These are phyloP conservation scores for Phanerodontia chrysosporium DNA, from an alignment of 768 basidiomycete species.

Conservation along the genomic window DNA sequence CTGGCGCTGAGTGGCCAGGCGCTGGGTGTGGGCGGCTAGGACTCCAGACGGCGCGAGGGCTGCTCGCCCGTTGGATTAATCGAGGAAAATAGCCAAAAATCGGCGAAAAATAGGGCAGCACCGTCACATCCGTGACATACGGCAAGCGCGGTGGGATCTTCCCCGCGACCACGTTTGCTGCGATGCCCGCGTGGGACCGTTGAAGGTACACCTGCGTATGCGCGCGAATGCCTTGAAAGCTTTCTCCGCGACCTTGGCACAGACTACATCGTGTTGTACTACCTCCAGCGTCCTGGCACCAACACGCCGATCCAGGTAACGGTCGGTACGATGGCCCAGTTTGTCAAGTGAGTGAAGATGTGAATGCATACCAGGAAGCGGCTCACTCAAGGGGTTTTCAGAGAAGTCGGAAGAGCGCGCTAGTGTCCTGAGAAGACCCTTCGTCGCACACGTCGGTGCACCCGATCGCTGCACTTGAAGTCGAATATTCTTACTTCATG, in stretches of 20 bases:
- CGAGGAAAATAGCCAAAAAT: too few relatives aligned
- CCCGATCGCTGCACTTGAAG: slow-evolving; percentile 32
- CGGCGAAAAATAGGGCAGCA: too few relatives aligned
- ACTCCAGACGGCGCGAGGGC: too few relatives aligned
- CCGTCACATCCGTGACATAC: too few relatives aligned
- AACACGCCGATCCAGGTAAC: slow-evolving; percentile 16
- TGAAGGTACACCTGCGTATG: slow-evolving; percentile 23
- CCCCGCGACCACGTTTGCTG: slow-evolving; percentile 58
- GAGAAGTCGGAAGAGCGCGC: slow-evolving; percentile 31
- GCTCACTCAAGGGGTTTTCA: slow-evolving; percentile 4
- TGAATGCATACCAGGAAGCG: background rate
- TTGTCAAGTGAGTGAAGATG: slow-evolving; percentile 21
- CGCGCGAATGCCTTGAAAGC: slow-evolving; percentile 19
- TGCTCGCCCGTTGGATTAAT: too few relatives aligned
- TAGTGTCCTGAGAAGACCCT: slow-evolving; percentile 30
- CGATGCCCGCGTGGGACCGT: background rate
- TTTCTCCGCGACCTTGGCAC: slow-evolving; percentile 24
- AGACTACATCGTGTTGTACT: slow-evolving; percentile 29
- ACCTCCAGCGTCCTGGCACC: slow-evolving; percentile 22
- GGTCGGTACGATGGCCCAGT: slow-evolving; percentile 23
- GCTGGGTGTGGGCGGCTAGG: too few relatives aligned
- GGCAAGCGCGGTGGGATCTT: slow-evolving; percentile 51
- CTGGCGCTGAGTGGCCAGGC: too few relatives aligned
- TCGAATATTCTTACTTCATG: slow-evolving; percentile 34
- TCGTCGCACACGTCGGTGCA: slow-evolving; percentile 34